Evolutionary conservation across 352 stramenopile genomes (phyloP).

Genomic region (Blastocystis sp.): DNA sequence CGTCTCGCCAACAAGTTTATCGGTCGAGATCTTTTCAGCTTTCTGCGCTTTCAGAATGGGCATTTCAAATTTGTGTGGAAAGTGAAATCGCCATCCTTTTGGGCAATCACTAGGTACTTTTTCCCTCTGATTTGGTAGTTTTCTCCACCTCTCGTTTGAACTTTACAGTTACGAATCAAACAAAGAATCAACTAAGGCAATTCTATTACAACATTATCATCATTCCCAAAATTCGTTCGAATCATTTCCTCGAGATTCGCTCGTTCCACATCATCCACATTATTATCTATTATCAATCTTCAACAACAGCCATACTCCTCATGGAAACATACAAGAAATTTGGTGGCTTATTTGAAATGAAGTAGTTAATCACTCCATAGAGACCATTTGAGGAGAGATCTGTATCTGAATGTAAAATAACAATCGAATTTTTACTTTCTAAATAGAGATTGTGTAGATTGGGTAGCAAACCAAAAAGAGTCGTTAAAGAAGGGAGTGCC

Average conservation of each 20-base stretch:
- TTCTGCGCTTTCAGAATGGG: slow-evolving; percentile 15
- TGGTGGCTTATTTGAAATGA: background rate
- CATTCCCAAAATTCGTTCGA: background rate
- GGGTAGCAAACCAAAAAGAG: background rate
- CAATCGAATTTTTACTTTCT: background rate
- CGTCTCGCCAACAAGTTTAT: slow-evolving; percentile 23
- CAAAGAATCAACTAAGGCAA: slow-evolving; percentile 1
- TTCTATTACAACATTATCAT: slow-evolving; percentile 13
- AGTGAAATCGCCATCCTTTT: slow-evolving; percentile 24
- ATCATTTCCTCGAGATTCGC: background rate
- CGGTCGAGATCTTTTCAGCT: slow-evolving; percentile 24
- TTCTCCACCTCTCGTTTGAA: background rate
- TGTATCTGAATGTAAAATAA: background rate
- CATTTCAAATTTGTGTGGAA: slow-evolving; percentile 2
- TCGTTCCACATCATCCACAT: background rate
- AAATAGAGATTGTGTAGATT: slow-evolving; percentile 29
- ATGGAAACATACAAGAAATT: slow-evolving; percentile 26
- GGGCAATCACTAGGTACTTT: background rate
- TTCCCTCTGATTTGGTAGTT: background rate
- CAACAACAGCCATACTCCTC: background rate
- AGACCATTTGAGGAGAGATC: background rate
- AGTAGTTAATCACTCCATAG: slow-evolving; percentile 4
- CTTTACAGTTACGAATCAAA: background rate
- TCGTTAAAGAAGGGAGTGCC: background rate
- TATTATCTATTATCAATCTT: slow-evolving; percentile 2